phyloP scores from a whole-genome alignment of 2,329 filamentous ascomycete genomes.

The Leptographium flavum region DNA sequence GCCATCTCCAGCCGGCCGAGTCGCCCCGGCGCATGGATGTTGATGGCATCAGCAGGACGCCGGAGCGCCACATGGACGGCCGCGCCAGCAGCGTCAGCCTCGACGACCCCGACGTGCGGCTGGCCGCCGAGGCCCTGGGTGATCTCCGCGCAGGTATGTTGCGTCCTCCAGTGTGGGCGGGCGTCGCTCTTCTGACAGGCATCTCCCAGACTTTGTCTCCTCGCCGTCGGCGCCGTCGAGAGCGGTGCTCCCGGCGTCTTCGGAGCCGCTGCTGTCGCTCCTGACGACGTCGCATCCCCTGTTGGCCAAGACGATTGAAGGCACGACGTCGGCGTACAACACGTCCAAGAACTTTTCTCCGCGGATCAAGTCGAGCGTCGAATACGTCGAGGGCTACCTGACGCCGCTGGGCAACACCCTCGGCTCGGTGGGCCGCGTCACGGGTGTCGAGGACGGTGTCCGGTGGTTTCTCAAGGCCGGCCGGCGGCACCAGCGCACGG shows the following conservation, averaged over 20 bases:
- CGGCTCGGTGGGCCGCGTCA: conserved; percentile 66
- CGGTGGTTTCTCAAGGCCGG: conserved; percentile 63
- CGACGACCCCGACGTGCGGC: conserved; percentile 52
- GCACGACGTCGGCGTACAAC: conserved; percentile 73
- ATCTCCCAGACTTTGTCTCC: conserved; percentile 45
- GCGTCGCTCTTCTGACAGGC: conserved; percentile 9
- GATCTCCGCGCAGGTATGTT: conserved; percentile 56
- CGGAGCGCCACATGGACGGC: conserved; percentile 29
- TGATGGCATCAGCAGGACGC: conserved; percentile 27
- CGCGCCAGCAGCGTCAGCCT: conserved; percentile 39
- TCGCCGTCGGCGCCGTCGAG: conserved; percentile 32
- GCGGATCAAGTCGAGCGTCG: conserved; percentile 69
- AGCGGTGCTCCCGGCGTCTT: conserved; percentile 21
- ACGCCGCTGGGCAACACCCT: conserved; percentile 79
- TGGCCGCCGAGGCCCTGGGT: conserved; percentile 63
- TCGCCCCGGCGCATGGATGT: conserved; percentile 34
- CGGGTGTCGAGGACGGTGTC: conserved; percentile 76
- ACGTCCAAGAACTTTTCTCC: conserved; percentile 84
- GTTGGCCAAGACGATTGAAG: conserved; percentile 71
- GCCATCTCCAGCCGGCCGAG: conserved; percentile 27
- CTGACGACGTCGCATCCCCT: conserved; percentile 81
- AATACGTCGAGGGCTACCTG: conserved; percentile 80
- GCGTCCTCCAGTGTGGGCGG: not conserved
- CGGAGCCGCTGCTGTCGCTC: conserved; percentile 71
- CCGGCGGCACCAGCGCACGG: conserved; percentile 33